phyloP scores from a whole-genome alignment of 192 early-diverging fungal genomes.

The Coemansia sp. region DNA sequence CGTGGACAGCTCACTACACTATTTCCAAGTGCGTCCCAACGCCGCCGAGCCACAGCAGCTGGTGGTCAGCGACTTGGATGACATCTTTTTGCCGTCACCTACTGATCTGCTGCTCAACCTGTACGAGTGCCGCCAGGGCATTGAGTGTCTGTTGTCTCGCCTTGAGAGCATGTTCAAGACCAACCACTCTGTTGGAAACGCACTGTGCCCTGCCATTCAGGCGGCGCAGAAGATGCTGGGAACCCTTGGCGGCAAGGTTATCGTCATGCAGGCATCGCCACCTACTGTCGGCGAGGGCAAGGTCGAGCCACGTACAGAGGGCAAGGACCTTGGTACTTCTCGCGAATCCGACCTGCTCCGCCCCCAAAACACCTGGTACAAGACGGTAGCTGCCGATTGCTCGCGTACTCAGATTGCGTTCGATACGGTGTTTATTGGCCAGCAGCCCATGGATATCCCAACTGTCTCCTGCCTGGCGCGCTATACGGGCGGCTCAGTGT shows the following conservation, averaged over 20 bases:
- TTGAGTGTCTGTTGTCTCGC: conserved; percentile 75
- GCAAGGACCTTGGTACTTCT: conserved; percentile 85
- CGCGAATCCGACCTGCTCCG: conserved; percentile 88
- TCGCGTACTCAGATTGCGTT: conserved; percentile 87
- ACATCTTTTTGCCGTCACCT: conserved; percentile 87
- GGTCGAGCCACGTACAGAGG: conserved; percentile 84
- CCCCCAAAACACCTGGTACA: conserved; percentile 89
- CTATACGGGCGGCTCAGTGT: conserved; percentile 88
- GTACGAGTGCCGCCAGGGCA: conserved; percentile 74
- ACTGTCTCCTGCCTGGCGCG: conserved; percentile 67
- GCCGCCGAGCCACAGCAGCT: conserved; percentile 92
- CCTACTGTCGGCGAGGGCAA: conserved; percentile 83
- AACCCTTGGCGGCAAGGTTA: conserved; percentile 88
- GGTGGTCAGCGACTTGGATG: conserved; percentile 90
- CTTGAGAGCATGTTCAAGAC: conserved; percentile 85
- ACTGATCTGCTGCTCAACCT: conserved; percentile 89
- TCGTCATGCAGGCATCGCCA: conserved; percentile 78
- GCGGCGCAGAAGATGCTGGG: conserved; percentile 83
- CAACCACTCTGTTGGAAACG: conserved; percentile 79
- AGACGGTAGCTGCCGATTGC: conserved; percentile 88
- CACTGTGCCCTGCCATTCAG: conserved; percentile 81
- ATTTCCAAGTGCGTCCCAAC: conserved; percentile 79
- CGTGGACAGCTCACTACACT: conserved; percentile 87
- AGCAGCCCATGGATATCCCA: conserved; percentile 85
- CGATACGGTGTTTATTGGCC: conserved; percentile 87